A percentile compares a stretch with the other conserved stretches of the same genome.
phyloP scores from a whole-genome alignment of 148 eudicot genomes.

The Fallopia convolvulus region DNA sequence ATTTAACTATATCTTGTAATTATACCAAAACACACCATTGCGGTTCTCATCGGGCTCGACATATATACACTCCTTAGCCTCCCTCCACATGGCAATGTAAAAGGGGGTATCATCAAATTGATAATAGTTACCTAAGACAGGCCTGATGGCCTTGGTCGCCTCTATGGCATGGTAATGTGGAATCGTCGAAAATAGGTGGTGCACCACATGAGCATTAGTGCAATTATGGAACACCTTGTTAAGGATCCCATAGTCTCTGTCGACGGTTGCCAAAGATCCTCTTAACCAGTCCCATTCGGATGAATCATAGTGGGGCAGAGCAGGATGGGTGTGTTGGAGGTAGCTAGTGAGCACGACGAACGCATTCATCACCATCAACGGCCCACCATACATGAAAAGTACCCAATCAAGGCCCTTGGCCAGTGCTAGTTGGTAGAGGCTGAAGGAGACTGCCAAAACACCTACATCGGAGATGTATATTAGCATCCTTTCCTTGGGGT shows the following conservation, averaged over 20 bases:
- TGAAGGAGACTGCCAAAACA: slow-evolving; percentile 33
- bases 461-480: slow-evolving; percentile 61
- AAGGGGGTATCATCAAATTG: slow-evolving; percentile 57
- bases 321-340: slow-evolving; percentile 75
- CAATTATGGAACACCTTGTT: slow-evolving; percentile 78
- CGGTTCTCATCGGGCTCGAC: slow-evolving; percentile 52
- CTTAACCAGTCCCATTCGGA: slow-evolving; percentile 89
- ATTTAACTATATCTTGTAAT: slow-evolving; percentile 38
- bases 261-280: slow-evolving; percentile 73
- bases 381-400: slow-evolving; percentile 51
- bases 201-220: slow-evolving; percentile 75
- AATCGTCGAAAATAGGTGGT: slow-evolving; percentile 75
- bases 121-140: slow-evolving; percentile 60
- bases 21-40: slow-evolving; percentile 79
- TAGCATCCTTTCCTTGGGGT: slow-evolving; percentile 47
- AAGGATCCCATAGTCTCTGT: slow-evolving; percentile 68
- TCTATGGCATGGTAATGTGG: slow-evolving; percentile 92
- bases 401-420: slow-evolving; percentile 61
- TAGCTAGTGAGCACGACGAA: slow-evolving; percentile 64
- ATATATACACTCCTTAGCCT: slow-evolving; percentile 70
- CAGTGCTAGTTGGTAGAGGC: slow-evolving; percentile 37
- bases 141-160: slow-evolving; percentile 75
- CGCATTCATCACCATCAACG: slow-evolving; percentile 60
- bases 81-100: slow-evolving; percentile 59
- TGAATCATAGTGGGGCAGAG: slow-evolving; percentile 68